These are phyloP conservation scores for Colletotrichum sp. DNA, from an alignment of 2,329 filamentous ascomycete genomes.

Conservation along the genomic window DNA sequence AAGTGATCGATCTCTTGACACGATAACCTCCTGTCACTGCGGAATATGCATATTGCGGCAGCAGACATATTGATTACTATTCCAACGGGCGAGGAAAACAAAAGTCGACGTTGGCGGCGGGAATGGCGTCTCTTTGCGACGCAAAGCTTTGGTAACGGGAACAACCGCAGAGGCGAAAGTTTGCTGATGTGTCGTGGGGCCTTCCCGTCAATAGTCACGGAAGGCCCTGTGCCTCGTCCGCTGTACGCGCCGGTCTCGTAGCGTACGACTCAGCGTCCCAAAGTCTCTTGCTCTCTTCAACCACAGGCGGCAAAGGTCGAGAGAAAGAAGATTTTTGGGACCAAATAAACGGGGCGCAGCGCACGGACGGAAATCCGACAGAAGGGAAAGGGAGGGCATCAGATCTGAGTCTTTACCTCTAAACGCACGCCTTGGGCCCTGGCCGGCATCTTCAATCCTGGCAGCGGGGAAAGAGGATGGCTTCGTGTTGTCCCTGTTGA, in stretches of 20 bases:
- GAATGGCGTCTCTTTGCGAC: neutral
- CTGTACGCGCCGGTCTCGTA: neutral
- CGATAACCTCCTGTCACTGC: neutral
- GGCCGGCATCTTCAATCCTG: neutral
- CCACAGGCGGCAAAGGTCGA: neutral
- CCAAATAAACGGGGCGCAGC: neutral
- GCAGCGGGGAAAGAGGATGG: neutral
- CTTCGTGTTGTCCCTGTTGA: neutral
- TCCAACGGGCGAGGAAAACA: neutral
- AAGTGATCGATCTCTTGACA: neutral
- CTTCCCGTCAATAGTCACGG: neutral
- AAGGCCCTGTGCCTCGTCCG: neutral
- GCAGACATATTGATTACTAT: neutral
- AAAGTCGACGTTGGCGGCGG: neutral
- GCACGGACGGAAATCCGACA: constrained; percentile 13
- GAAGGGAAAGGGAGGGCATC: constrained; percentile 13
- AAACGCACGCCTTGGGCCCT: neutral
- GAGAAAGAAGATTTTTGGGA: neutral
- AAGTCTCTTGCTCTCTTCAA: neutral
- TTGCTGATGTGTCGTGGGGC: constrained; percentile 2
- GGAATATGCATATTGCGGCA: neutral
- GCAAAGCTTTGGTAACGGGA: neutral
- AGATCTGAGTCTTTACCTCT: constrained; percentile 4
- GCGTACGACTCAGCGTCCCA: neutral
- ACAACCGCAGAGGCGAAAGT: constrained; percentile 13